Evolutionary conservation across 257 asterid species (phyloP).

Genomic region (Gardenia jasminoides): DNA sequence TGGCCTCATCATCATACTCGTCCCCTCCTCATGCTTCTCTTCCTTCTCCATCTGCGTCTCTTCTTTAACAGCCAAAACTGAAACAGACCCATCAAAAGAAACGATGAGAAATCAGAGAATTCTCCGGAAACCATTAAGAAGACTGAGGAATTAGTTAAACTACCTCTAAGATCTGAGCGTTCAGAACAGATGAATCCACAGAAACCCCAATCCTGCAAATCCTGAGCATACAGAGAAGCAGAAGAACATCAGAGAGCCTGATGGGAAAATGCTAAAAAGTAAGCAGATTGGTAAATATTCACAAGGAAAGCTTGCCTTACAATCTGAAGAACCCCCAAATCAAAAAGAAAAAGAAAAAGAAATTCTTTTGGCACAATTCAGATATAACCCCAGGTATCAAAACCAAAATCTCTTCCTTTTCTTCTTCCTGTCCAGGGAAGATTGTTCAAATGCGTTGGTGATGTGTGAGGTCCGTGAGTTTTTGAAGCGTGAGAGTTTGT

Average conservation of each 20-base stretch:
- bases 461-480: not conserved
- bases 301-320: not conserved
- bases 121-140: not conserved
- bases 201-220: conserved; percentile 4
- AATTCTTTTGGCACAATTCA: not conserved
- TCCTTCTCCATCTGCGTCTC: conserved; percentile 31
- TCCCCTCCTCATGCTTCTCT: conserved; percentile 22
- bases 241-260: not conserved
- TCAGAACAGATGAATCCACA: conserved; percentile 2
- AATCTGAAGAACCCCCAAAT: not conserved
- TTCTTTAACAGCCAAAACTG: not conserved
- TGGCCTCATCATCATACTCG: conserved; percentile 10
- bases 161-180: conserved; percentile 22
- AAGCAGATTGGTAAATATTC: not conserved
- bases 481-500: not conserved
- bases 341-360: not conserved
- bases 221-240: not conserved
- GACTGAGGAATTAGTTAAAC: not conserved
- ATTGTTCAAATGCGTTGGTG: not conserved
- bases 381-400: not conserved
- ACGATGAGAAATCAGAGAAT: not conserved
- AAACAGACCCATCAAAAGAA: too few species aligned
- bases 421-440: not conserved
- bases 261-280: not conserved
- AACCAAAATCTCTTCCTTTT: not conserved